phyloP scores from a whole-genome alignment of 2,329 filamentous ascomycete genomes.

The Cercospora janseana region DNA sequence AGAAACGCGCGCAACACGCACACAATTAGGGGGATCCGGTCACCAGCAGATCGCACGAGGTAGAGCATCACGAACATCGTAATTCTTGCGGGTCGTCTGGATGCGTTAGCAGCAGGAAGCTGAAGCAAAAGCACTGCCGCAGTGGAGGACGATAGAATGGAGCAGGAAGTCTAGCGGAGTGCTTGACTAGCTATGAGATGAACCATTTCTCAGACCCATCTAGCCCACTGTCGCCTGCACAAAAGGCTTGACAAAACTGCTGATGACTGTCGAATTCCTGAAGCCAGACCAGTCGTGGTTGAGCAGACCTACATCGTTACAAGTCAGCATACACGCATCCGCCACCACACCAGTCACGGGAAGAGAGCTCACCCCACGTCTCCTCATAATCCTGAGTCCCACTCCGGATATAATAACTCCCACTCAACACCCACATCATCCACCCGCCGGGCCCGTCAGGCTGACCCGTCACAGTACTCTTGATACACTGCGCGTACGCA shows the following conservation, averaged over 20 bases:
- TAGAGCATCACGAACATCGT: no score
- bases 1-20: no score
- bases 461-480: conserved; percentile 47
- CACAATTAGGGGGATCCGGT: no score
- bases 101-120: no score
- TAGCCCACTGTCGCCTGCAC: conserved; percentile 17
- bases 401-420: conserved; percentile 54
- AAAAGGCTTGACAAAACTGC: conserved; percentile 26
- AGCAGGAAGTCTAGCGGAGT: no score
- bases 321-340: conserved; percentile 41
- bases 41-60: no score
- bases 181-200: no score
- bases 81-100: no score
- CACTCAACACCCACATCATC: conserved; percentile 55
- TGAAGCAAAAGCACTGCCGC: no score
- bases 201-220: not conserved
- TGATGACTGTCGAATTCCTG: conserved; percentile 19
- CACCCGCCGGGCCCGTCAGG: conserved; percentile 54
- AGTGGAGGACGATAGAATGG: no score
- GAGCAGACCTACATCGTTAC: conserved; percentile 31
- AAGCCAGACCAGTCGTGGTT: conserved; percentile 53
- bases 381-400: conserved; percentile 58
- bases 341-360: not conserved
- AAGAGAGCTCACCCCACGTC: conserved; percentile 45
- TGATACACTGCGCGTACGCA: conserved; percentile 55